These are phyloP conservation scores for Symbiodinium natans DNA, from an alignment of 73 alveolate genomes.

Conservation along the genomic window DNA sequence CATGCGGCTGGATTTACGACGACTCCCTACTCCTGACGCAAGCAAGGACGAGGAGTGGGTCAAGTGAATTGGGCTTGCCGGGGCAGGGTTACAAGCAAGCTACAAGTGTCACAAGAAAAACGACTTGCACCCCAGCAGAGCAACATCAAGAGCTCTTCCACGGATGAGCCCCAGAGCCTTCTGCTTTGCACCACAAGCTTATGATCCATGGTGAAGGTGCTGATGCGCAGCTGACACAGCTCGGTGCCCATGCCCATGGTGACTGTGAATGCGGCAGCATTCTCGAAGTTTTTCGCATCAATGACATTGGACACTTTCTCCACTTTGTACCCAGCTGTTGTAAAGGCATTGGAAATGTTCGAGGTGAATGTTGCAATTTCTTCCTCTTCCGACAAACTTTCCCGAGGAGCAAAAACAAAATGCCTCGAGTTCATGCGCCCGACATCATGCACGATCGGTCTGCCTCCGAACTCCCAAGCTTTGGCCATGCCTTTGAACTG, in stretches of 20 bases:
- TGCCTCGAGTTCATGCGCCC: constrained; percentile 86
- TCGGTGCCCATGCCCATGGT: constrained; percentile 48
- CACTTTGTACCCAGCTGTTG: constrained; percentile 33
- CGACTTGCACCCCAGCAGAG: no score
- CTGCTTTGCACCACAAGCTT: constrained; percentile 73
- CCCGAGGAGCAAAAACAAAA: constrained; percentile 43
- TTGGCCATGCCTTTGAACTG: constrained; percentile 74
- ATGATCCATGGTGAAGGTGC: constrained; percentile 60
- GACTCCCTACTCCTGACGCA: no score
- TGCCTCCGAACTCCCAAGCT: constrained; percentile 88
- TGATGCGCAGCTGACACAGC: constrained; percentile 41
- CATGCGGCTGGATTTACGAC: no score
- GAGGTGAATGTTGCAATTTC: constrained; percentile 44
- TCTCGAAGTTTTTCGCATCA: constrained; percentile 66
- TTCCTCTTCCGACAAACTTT: not conserved
- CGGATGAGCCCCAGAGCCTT: constrained; percentile 84
- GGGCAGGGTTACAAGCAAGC: no score
- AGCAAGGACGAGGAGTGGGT: no score
- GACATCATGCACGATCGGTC: constrained; percentile 88
- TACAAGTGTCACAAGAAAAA: no score
- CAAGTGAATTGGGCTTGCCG: no score
- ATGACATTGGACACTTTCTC: constrained; percentile 54
- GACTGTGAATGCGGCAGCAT: constrained; percentile 61
- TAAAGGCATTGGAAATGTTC: constrained; percentile 38
- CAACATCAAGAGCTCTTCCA: constrained; percentile 31